These are phyloP conservation scores for Arachis hypogaea DNA, from an alignment of 306 rosid genomes.

Conservation along the genomic window DNA sequence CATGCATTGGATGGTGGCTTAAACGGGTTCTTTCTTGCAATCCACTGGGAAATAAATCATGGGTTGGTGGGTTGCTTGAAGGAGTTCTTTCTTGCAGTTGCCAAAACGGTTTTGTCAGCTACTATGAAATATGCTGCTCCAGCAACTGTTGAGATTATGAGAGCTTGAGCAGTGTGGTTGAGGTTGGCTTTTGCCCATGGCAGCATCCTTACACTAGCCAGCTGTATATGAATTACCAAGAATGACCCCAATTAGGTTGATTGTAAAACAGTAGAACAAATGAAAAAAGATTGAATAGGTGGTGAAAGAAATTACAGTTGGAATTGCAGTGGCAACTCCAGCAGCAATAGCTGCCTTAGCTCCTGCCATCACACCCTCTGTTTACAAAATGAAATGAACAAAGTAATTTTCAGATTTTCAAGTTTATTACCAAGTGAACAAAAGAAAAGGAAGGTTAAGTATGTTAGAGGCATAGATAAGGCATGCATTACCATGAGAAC, in stretches of 20 bases:
- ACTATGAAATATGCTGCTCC: conserved; percentile 99
- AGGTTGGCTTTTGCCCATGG: conserved; percentile 98
- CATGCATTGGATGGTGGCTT: conserved; percentile 33
- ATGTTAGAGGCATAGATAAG: neutral
- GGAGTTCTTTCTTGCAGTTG: conserved; percentile 93
- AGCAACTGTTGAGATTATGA: conserved; percentile 92
- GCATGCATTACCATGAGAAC: conserved; percentile 60
- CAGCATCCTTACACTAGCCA: conserved; percentile 91
- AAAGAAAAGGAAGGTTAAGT: neutral
- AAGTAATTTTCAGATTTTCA: neutral
- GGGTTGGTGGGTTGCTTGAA: conserved; percentile 55
- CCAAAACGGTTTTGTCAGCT: conserved; percentile 96
- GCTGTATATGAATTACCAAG: conserved; percentile 47
- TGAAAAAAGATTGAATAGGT: conserved; percentile 21
- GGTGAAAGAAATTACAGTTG: conserved; percentile 60
- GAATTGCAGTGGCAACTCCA: conserved; percentile 87
- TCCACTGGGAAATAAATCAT: conserved; percentile 35
- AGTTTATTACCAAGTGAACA: neutral
- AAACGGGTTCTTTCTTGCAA: conserved; percentile 46
- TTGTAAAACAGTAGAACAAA: neutral
- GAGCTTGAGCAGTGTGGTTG: conserved; percentile 97
- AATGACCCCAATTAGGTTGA: neutral
- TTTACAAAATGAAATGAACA: conserved; percentile 28
- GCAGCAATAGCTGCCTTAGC: conserved; percentile 91
- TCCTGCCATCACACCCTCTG: conserved; percentile 96